Conservation (phyloP, 1,284 basidiomycete species). For the Irpex sp. region DNA sequence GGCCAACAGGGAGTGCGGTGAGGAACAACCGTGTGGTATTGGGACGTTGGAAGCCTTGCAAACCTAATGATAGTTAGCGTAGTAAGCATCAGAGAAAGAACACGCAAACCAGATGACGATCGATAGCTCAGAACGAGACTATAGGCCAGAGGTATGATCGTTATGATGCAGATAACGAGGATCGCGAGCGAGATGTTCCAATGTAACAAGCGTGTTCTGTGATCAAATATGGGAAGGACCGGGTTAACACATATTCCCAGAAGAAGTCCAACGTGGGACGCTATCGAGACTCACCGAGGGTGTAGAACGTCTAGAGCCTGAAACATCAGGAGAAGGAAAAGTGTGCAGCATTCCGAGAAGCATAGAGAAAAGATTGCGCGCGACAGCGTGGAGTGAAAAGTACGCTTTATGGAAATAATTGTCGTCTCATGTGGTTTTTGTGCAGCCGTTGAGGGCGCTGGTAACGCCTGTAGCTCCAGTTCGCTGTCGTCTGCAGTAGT, state of each 20-base stretch:
- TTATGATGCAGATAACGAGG: constrained; percentile 52
- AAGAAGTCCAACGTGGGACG: background rate
- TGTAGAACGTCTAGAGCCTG: constrained; percentile 56
- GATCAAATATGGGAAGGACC: background rate
- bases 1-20: constrained; percentile 45
- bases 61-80: constrained; percentile 17
- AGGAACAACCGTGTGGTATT: constrained; percentile 36
- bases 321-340: constrained; percentile 64
- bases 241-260: background rate
- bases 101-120: constrained; percentile 14
- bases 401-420: constrained; percentile 20
- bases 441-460: constrained; percentile 37
- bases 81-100: constrained; percentile 4
- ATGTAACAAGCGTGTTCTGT: constrained; percentile 56
- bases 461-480: constrained; percentile 42
- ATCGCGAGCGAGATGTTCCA: constrained; percentile 61
- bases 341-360: constrained; percentile 64
- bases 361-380: constrained; percentile 57
- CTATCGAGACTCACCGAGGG: constrained; percentile 33
- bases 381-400: constrained; percentile 52
- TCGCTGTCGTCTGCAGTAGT: constrained; percentile 21
- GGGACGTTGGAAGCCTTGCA: constrained; percentile 25
- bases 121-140: constrained; percentile 52
- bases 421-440: constrained; percentile 23
- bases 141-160: constrained; percentile 58